These are phyloP conservation scores for Nyssa sinensis DNA, from an alignment of 148 eudicot species.

Conservation along the genomic window DNA sequence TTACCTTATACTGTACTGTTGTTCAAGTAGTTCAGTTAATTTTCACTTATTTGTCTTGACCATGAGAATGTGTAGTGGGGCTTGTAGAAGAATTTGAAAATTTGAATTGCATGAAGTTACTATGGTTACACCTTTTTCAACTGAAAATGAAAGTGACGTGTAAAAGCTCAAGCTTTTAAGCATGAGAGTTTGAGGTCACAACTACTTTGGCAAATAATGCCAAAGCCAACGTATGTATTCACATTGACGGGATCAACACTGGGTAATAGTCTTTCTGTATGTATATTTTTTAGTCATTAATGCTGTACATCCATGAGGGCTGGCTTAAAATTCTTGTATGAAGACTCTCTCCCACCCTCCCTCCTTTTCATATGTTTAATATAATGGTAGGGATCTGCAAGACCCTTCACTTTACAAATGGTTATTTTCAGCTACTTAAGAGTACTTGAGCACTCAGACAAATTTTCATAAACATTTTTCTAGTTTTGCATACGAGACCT, in stretches of 20 bases:
- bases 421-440: background rate
- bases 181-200: too few relatives aligned
- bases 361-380: background rate
- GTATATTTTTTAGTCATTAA: background rate
- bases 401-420: background rate
- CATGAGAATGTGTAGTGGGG: slow-evolving; percentile 1
- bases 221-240: too few relatives aligned
- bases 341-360: background rate
- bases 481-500: background rate
- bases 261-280: too few relatives aligned
- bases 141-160: too few relatives aligned
- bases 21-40: too few relatives aligned
- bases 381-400: background rate
- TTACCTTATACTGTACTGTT: too few relatives aligned
- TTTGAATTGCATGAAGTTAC: background rate
- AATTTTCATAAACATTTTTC: background rate
- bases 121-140: background rate
- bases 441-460: background rate
- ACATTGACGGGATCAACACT: too few relatives aligned
- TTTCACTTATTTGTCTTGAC: background rate
- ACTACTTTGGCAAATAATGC: too few relatives aligned
- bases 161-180: too few relatives aligned
- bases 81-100: background rate
- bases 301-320: background rate
- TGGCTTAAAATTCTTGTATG: background rate